These are phyloP conservation scores for Diplodia scrobiculata DNA, from an alignment of 2,329 filamentous ascomycete genomes.

Conservation along the genomic window DNA sequence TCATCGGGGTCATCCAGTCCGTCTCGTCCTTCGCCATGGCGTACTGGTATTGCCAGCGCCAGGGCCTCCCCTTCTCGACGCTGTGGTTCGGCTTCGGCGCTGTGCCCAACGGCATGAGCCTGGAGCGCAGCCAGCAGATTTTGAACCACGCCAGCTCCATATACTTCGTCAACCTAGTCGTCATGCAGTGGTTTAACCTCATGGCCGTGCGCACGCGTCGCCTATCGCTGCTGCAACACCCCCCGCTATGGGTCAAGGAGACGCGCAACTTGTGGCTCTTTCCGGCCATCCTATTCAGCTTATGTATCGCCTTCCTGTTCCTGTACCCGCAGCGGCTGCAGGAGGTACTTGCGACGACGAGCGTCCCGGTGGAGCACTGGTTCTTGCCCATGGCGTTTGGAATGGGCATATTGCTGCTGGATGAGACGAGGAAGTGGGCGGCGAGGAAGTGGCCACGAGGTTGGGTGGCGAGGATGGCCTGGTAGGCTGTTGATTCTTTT, in stretches of 20 bases:
- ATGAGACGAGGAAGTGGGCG: slow-evolving; percentile 66
- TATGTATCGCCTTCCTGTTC: slow-evolving; percentile 66
- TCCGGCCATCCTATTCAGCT: slow-evolving; percentile 68
- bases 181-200: slow-evolving; percentile 80
- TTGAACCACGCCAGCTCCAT: slow-evolving; percentile 69
- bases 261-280: slow-evolving; percentile 71
- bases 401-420: slow-evolving; percentile 62
- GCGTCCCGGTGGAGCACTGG: slow-evolving; percentile 71
- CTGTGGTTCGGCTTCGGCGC: slow-evolving; percentile 69
- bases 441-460: slow-evolving; percentile 63
- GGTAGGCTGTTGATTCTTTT: slow-evolving; percentile 48
- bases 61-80: slow-evolving; percentile 66
- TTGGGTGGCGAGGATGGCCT: slow-evolving; percentile 62
- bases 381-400: slow-evolving; percentile 76
- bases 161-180: slow-evolving; percentile 78
- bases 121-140: slow-evolving; percentile 57
- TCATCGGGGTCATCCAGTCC: slow-evolving; percentile 62
- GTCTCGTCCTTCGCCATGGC: slow-evolving; percentile 50
- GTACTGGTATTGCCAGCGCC: slow-evolving; percentile 50
- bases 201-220: slow-evolving; percentile 65
- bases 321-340: slow-evolving; percentile 67
- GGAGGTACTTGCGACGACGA: slow-evolving; percentile 60
- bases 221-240: slow-evolving; percentile 69
- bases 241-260: slow-evolving; percentile 64
- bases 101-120: slow-evolving; percentile 52